Evolutionary conservation across 2,329 filamentous ascomycete genomes (phyloP).

Genomic region (Blumeria graminis): DNA sequence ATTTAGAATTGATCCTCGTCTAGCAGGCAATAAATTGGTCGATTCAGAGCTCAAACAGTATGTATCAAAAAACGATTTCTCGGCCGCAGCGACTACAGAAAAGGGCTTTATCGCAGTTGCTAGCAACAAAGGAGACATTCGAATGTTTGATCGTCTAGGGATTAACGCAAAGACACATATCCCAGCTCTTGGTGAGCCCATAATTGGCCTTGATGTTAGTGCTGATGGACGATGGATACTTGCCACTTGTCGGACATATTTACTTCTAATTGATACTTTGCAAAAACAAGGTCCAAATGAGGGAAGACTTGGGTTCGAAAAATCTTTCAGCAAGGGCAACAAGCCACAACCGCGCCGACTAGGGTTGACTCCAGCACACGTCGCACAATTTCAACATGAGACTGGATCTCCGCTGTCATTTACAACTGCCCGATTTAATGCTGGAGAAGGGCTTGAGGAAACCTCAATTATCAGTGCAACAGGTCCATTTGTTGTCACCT

Average conservation of each 20-base stretch:
- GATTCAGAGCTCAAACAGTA: constrained; percentile 90
- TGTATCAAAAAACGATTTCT: constrained; percentile 90
- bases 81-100: constrained; percentile 76
- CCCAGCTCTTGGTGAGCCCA: constrained; percentile 80
- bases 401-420: constrained; percentile 71
- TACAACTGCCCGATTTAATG: constrained; percentile 84
- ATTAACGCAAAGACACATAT: constrained; percentile 97
- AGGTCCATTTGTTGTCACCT: constrained; percentile 88
- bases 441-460: constrained; percentile 54
- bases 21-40: constrained; percentile 77
- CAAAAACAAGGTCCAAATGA: constrained; percentile 91
- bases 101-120: constrained; percentile 94
- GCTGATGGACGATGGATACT: constrained; percentile 92
- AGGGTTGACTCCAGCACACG: constrained; percentile 69
- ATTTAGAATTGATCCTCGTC: constrained; percentile 78
- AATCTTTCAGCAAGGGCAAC: constrained; percentile 68
- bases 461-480: constrained; percentile 94
- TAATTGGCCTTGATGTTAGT: constrained; percentile 83
- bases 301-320: constrained; percentile 94
- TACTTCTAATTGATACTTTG: constrained; percentile 74
- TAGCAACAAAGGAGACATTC: constrained; percentile 92
- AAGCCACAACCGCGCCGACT: constrained; percentile 87
- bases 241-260: constrained; percentile 80
- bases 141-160: constrained; percentile 83
- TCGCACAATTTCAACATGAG: constrained; percentile 93